phyloP scores from a whole-genome alignment of 208 protist genomes.

The Borovskyia barvae region DNA sequence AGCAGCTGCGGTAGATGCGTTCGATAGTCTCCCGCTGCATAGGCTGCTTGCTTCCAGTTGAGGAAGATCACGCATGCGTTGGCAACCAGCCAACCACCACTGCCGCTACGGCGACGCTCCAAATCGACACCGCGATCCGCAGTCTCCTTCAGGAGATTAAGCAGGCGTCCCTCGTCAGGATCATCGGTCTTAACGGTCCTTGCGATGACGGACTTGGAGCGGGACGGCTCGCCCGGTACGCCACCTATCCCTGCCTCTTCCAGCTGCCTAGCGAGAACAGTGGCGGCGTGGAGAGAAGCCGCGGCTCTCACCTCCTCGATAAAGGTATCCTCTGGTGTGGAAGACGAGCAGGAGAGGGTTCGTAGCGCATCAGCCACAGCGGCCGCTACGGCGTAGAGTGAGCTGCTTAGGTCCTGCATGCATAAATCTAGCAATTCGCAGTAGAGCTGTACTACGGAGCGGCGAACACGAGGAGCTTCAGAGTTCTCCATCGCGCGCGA shows the following conservation, averaged over 20 bases:
- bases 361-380: conserved; percentile 53
- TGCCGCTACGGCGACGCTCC: conserved; percentile 12
- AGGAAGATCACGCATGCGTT: conserved; percentile 68
- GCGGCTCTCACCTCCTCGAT: conserved; percentile 22
- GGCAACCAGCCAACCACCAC: conserved; percentile 49
- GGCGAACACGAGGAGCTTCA: conserved; percentile 5
- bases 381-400: conserved; percentile 55
- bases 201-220: background rate
- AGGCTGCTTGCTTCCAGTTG: conserved; percentile 31
- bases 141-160: conserved; percentile 14
- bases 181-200: background rate
- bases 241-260: conserved; percentile 19
- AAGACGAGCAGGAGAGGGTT: conserved; percentile 19
- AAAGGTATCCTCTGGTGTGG: background rate
- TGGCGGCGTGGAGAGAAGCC: conserved; percentile 26
- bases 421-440: conserved; percentile 60
- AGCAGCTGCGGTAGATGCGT: conserved; percentile 17
- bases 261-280: conserved; percentile 16
- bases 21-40: conserved; percentile 45
- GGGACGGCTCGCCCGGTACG: background rate
- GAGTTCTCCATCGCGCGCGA: background rate
- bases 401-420: conserved; percentile 41
- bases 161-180: conserved; percentile 6
- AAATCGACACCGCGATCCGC: conserved; percentile 10
- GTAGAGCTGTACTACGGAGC: conserved; percentile 62